These are phyloP conservation scores for Cylindrotheca fusiformis DNA, from an alignment of 108 stramenopile species.

Conservation along the genomic window DNA sequence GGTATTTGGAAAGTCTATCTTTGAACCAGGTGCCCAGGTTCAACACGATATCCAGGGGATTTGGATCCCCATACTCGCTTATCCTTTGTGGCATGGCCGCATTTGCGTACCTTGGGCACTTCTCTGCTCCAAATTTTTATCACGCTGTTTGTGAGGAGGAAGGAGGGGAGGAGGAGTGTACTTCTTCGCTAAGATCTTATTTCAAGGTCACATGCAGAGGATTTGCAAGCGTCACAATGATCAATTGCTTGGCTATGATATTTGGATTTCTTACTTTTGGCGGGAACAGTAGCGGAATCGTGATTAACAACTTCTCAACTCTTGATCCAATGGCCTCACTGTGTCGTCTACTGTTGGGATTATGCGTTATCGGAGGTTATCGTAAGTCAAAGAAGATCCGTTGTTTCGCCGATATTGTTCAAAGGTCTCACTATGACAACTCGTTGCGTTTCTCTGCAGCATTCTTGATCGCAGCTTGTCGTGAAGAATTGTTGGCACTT, in stretches of 20 bases:
- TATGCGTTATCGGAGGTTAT: constrained; percentile 81
- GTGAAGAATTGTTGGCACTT: too few species aligned
- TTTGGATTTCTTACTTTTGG: constrained; percentile 92
- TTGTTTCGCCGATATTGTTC: too few species aligned
- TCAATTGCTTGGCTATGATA: constrained; percentile 71
- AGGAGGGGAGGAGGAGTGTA: not conserved
- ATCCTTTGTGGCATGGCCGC: constrained; percentile 86
- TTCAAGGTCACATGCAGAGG: constrained; percentile 51
- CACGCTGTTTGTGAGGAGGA: constrained; percentile 37
- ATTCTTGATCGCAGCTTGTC: constrained; percentile 52
- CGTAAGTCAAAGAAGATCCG: too few species aligned
- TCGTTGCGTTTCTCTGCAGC: too few species aligned
- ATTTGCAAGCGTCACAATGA: constrained; percentile 51
- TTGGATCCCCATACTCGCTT: constrained; percentile 52
- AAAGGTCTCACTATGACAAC: too few species aligned
- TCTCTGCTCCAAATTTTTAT: constrained; percentile 89
- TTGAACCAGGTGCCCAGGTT: constrained; percentile 48
- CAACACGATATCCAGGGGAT: constrained; percentile 34
- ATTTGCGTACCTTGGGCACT: constrained; percentile 87
- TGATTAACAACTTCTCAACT: constrained; percentile 90
- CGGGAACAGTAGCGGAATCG: constrained; percentile 66
- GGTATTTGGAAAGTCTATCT: constrained; percentile 32
- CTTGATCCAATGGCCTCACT: constrained; percentile 72
- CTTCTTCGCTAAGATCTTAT: constrained; percentile 21
- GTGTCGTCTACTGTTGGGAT: constrained; percentile 79